Conservation (phyloP, 2,329 filamentous ascomycete genomes). For the Hypocreales sp. region DNA sequence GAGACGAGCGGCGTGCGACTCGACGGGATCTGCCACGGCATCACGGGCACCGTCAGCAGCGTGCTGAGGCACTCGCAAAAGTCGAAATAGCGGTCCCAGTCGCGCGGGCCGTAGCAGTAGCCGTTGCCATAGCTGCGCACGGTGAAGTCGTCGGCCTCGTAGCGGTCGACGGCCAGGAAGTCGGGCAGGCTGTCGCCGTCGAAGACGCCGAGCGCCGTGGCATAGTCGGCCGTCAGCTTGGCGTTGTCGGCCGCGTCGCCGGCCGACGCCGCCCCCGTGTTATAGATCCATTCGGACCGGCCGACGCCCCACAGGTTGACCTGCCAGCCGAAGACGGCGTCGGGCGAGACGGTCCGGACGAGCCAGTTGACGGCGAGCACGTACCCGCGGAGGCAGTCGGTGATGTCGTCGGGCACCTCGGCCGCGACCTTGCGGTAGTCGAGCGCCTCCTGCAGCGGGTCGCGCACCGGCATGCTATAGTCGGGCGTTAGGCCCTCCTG, state of each 20-base stretch:
- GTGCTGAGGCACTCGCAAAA: not conserved
- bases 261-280: too few species aligned
- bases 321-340: slow-evolving; percentile 1
- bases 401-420: not conserved
- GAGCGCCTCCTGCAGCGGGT: slow-evolving; percentile 1
- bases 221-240: not conserved
- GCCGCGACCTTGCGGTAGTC: not conserved
- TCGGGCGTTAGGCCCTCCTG: not conserved
- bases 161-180: slow-evolving; percentile 3
- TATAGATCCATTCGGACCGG: not conserved
- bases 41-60: not conserved
- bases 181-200: slow-evolving; percentile 1
- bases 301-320: slow-evolving; percentile 2
- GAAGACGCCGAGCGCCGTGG: not conserved
- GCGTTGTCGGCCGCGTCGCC: not conserved
- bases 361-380: slow-evolving; percentile 3
- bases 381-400: slow-evolving; percentile 1
- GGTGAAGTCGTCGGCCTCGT: slow-evolving; percentile 3
- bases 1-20: slow-evolving; percentile 1
- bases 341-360: not conserved
- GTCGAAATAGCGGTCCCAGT: slow-evolving; percentile 3
- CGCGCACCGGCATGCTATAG: not conserved
- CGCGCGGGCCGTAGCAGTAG: slow-evolving; percentile 2
- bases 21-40: slow-evolving; percentile 4
- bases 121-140: slow-evolving; percentile 1